Conservation (phyloP, 2,329 filamentous ascomycete species). For the Purpureocillium takamizusanense region DNA sequence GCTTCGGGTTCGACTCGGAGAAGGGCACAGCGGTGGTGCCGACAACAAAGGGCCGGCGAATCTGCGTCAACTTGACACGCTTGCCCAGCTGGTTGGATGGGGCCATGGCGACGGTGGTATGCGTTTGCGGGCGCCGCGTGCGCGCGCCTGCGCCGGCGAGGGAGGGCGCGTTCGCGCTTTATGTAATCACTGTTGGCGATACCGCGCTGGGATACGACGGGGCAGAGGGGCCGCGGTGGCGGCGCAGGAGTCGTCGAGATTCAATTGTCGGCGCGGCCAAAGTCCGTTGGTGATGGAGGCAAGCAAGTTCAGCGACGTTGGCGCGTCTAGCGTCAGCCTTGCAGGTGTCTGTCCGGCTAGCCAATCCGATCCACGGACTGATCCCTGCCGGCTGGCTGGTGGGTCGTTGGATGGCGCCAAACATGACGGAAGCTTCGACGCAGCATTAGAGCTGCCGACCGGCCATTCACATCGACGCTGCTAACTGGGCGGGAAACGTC, state of each 20-base stretch:
- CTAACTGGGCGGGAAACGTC: too few species aligned
- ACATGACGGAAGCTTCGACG: too few species aligned
- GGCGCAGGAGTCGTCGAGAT: too few species aligned
- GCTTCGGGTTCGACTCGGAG: constrained; percentile 72
- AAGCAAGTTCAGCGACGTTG: constrained; percentile 1
- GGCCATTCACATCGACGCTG: too few species aligned
- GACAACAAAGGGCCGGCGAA: constrained; percentile 60
- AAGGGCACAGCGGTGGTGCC: constrained; percentile 74
- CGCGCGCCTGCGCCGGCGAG: not conserved
- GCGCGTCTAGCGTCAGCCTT: constrained; percentile 3
- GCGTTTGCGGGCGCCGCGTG: not conserved
- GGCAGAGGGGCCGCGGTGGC: too few species aligned
- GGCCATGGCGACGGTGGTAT: constrained; percentile 36
- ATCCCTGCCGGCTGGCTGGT: not conserved
- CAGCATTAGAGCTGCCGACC: too few species aligned
- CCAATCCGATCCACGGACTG: constrained; percentile 2
- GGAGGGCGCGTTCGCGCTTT: not conserved
- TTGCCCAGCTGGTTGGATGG: constrained; percentile 50
- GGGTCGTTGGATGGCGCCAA: not conserved
- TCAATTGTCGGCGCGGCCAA: too few species aligned
- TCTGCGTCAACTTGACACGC: constrained; percentile 56
- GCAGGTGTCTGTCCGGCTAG: constrained; percentile 4
- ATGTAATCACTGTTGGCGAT: too few species aligned
- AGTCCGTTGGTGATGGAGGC: not conserved
- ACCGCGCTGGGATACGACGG: too few species aligned